phyloP scores from a whole-genome alignment of 805 yeast species.

The Ogataea henricii region DNA sequence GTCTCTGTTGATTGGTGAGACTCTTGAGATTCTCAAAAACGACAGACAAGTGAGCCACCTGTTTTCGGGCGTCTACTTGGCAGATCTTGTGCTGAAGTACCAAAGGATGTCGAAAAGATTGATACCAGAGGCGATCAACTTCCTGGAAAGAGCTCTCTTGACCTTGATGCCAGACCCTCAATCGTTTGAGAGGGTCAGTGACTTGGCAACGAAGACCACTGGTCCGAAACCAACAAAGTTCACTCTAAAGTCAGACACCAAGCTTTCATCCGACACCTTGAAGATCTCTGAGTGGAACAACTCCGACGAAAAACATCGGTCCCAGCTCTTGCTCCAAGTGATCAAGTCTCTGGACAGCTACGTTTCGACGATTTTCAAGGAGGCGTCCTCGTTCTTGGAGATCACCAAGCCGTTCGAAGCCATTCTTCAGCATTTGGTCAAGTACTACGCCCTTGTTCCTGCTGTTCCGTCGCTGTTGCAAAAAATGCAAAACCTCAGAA shows the following conservation, averaged over 20 bases:
- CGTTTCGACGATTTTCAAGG: conserved; percentile 53
- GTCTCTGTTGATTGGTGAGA: conserved; percentile 68
- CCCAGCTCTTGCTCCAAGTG: conserved; percentile 38
- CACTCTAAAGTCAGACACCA: conserved; percentile 18
- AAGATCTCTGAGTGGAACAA: conserved; percentile 19
- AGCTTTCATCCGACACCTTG: conserved; percentile 17
- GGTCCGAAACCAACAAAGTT: conserved; percentile 19
- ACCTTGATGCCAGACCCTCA: conserved; percentile 43
- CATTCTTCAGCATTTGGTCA: conserved; percentile 43
- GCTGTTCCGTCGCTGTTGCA: conserved; percentile 38
- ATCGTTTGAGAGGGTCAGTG: conserved; percentile 19
- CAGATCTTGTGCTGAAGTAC: conserved; percentile 65
- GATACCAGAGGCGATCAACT: conserved; percentile 74
- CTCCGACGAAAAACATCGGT: conserved; percentile 16
- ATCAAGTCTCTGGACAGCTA: conserved; percentile 36
- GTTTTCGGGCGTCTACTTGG: conserved; percentile 65
- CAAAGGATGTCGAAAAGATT: conserved; percentile 80
- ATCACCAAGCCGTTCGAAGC: conserved; percentile 49
- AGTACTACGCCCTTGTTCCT: conserved; percentile 38
- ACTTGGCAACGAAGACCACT: conserved; percentile 23
- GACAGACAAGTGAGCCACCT: conserved; percentile 30
- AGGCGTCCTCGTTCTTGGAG: conserved; percentile 61
- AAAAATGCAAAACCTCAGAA: conserved; percentile 51
- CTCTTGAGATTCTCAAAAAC: conserved; percentile 54
- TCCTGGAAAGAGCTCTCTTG: conserved; percentile 53